Conservation (phyloP, 2,329 filamentous ascomycete genomes). For the Alternaria brassicae region DNA sequence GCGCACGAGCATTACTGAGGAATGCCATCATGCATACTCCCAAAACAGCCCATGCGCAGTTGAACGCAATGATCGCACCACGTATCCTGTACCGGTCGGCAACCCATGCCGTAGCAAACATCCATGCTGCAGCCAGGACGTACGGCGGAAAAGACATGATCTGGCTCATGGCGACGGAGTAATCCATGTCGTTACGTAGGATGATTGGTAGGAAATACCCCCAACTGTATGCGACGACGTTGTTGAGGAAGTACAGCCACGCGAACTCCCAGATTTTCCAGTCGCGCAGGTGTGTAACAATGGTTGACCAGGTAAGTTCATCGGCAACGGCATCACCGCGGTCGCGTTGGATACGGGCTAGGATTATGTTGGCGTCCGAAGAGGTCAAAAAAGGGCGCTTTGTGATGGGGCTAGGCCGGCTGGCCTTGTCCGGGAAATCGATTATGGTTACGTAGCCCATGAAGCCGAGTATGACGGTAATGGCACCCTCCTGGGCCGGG, state of each 20-base stretch:
- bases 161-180: conserved; percentile 57
- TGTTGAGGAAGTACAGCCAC: conserved; percentile 20
- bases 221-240: conserved; percentile 22
- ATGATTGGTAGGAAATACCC: conserved; percentile 29
- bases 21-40: conserved; percentile 62
- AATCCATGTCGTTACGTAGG: conserved; percentile 21
- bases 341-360: conserved; percentile 46
- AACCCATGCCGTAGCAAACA: conserved; percentile 59
- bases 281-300: conserved; percentile 19
- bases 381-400: conserved; percentile 22
- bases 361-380: conserved; percentile 20
- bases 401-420: conserved; percentile 12
- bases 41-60: conserved; percentile 62
- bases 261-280: conserved; percentile 28
- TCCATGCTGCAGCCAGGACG: conserved; percentile 63
- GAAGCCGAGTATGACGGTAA: conserved; percentile 23
- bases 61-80: conserved; percentile 55
- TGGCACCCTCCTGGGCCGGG: conserved; percentile 15
- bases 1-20: conserved; percentile 13
- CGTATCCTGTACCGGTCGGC: conserved; percentile 42
- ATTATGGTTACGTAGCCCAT: conserved; percentile 25
- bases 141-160: conserved; percentile 59
- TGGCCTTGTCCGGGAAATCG: conserved; percentile 23
- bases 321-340: conserved; percentile 40
- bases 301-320: conserved; percentile 9